Conservation (phyloP, 495 filamentous ascomycete species). For the Penicillium pulvis region DNA sequence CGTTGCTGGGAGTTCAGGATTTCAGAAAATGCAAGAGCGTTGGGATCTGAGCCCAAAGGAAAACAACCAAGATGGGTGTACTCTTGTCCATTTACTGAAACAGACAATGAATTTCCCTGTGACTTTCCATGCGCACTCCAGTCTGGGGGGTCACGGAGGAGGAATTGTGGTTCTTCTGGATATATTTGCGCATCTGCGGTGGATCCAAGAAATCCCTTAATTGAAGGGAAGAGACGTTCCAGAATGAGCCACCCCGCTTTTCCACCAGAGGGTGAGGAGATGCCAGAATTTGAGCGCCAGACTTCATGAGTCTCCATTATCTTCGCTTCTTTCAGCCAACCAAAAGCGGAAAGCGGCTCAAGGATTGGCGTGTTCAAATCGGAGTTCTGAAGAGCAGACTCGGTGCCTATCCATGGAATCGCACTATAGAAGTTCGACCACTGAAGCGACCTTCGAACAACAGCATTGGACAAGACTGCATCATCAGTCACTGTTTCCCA, state of each 20-base stretch:
- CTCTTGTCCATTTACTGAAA: slow-evolving; percentile 46
- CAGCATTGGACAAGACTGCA: slow-evolving; percentile 48
- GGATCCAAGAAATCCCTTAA: slow-evolving; percentile 32
- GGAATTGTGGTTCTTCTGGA: slow-evolving; percentile 10
- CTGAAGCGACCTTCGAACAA: slow-evolving; percentile 53
- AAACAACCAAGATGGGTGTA: slow-evolving; percentile 58
- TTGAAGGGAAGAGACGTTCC: slow-evolving; percentile 27
- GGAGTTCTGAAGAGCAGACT: slow-evolving; percentile 44
- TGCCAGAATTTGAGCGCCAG: slow-evolving; percentile 48
- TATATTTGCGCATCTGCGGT: slow-evolving; percentile 19
- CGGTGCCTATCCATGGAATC: slow-evolving; percentile 51
- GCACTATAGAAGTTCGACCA: slow-evolving; percentile 61
- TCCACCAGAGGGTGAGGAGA: slow-evolving; percentile 22
- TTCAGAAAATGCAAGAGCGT: slow-evolving; percentile 46
- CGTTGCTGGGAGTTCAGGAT: slow-evolving; percentile 53
- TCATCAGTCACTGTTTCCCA: slow-evolving; percentile 61
- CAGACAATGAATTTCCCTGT: slow-evolving; percentile 49
- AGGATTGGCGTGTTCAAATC: slow-evolving; percentile 33
- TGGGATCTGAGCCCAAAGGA: slow-evolving; percentile 53
- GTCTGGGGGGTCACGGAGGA: slow-evolving; percentile 40
- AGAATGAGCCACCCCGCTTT: slow-evolving; percentile 33
- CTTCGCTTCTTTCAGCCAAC: slow-evolving; percentile 57
- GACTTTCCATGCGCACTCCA: slow-evolving; percentile 42
- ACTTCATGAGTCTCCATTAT: slow-evolving; percentile 54
- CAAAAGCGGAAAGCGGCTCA: slow-evolving; percentile 55